These are phyloP conservation scores for Chaetomium sp. DNA, from an alignment of 2,329 filamentous ascomycete genomes.

Conservation along the genomic window DNA sequence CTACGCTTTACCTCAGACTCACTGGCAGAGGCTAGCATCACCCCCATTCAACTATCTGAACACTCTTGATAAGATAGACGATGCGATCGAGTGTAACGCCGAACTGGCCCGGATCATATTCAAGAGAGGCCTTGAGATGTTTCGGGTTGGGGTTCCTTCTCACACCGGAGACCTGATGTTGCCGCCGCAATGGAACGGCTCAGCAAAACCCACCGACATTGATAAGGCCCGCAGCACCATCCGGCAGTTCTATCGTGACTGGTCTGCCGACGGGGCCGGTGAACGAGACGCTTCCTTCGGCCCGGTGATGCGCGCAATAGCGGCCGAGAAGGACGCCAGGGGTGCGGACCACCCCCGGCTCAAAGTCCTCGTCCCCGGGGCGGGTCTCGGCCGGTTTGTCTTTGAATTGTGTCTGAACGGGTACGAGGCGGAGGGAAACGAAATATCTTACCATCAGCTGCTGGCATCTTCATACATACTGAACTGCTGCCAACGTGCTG, in stretches of 20 bases:
- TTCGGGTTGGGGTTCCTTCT: conserved; percentile 37
- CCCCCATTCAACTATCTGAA: conserved; percentile 79
- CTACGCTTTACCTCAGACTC: conserved; percentile 76
- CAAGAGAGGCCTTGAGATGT: conserved; percentile 59
- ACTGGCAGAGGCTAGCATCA: conserved; percentile 75
- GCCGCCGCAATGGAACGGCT: conserved; percentile 60
- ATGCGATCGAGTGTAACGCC: conserved; percentile 83
- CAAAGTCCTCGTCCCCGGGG: conserved; percentile 78
- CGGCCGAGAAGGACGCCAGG: conserved; percentile 29
- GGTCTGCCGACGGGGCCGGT: conserved; percentile 67
- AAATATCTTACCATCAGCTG: conserved; percentile 97
- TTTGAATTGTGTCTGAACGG: conserved; percentile 75
- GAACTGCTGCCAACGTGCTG: conserved; percentile 55
- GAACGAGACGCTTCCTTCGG: conserved; percentile 75
- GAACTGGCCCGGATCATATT: conserved; percentile 75
- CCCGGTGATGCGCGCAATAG: conserved; percentile 63
- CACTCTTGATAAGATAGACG: conserved; percentile 71
- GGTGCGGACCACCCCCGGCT: conserved; percentile 33
- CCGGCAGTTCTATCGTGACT: conserved; percentile 91
- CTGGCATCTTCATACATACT: conserved; percentile 73
- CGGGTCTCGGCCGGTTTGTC: conserved; percentile 79
- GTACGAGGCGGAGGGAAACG: conserved; percentile 77
- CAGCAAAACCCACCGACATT: conserved; percentile 66
- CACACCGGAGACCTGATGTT: conserved; percentile 39
- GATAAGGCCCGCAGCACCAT: conserved; percentile 91